Evolutionary conservation across 176 grass and related monocot species (phyloP), one percentile per base, ranked within the genome.

Genomic region (Zoysia japonica): DNA sequence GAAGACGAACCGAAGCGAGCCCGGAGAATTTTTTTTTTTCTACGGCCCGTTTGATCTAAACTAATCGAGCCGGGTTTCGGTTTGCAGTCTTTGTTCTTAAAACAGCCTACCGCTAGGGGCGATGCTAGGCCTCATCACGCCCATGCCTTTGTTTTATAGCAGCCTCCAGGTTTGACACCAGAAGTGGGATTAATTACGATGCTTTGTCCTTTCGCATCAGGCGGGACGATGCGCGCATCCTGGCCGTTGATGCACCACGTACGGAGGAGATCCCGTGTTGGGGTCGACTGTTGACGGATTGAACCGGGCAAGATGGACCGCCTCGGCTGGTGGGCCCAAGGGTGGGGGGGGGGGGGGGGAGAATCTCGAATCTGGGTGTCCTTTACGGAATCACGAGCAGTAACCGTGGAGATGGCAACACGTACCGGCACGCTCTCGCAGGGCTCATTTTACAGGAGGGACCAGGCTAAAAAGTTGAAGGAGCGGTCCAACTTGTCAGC

Each of bases 301-400:
- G 19, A 53, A 74, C 86, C 63, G 63, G 76, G 81, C 69, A 1
- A 53, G 70, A 69, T 80, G 64, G 86, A 54, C 81, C 81, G 70
- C 76, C 81, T 78, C 43, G 20, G 64, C 46, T 2, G 7, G 68
- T 68, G 75, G 75, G 69, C 69, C 80, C 69, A 46, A 47, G n/a
- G n/a, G n/a, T n/a, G n/a, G n/a, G n/a, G n/a, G n/a, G n/a, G n/a
- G n/a, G n/a, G n/a, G n/a, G n/a, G n/a, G 52, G 47, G 86, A 39
- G 86, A 80, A 88, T 71, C 65, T 80, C 39, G 82, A 70, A 80
- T 84, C 76, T 72, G 10, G 39, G 47, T 72, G 43, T 43, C 68
- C 19, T 65, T 61, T 37, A 13, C 17, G 68, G 80, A 83, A 88
- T 88, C 86, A 68, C 68, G 10, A 84, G 55, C 19, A 47, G 13